Conservation (phyloP, 805 yeast genomes). For the Lachancea lanzarotensis region DNA sequence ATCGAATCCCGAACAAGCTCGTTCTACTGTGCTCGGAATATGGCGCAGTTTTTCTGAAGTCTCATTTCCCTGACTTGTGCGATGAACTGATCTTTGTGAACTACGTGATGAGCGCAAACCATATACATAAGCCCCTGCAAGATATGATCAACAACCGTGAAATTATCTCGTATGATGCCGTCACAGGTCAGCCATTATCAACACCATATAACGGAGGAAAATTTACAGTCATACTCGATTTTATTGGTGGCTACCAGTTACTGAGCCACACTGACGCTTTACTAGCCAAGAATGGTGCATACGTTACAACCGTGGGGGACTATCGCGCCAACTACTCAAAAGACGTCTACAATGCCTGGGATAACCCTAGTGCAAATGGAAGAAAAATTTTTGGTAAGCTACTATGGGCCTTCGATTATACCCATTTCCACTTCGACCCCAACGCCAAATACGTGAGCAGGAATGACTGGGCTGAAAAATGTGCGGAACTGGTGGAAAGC, state of each 20-base stretch:
- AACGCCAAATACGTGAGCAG: constrained; percentile 23
- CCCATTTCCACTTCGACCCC: constrained; percentile 33
- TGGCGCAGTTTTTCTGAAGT: constrained; percentile 39
- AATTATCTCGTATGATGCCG: constrained; percentile 29
- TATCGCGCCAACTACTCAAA: constrained; percentile 35
- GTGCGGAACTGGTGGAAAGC: constrained; percentile 40
- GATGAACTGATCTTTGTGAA: constrained; percentile 36
- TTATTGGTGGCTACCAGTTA: constrained; percentile 60
- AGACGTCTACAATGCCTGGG: constrained; percentile 34
- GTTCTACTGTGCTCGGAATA: constrained; percentile 52
- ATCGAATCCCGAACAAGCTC: constrained; percentile 44
- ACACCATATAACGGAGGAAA: constrained; percentile 35
- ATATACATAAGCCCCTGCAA: constrained; percentile 27
- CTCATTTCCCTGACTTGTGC: constrained; percentile 35
- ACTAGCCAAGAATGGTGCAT: constrained; percentile 46
- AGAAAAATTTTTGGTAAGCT: constrained; percentile 33
- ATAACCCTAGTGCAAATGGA: constrained; percentile 31
- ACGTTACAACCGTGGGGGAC: constrained; percentile 61
- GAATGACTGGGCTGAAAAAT: constrained; percentile 37
- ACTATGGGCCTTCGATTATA: constrained; percentile 35
- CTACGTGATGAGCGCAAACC: constrained; percentile 29
- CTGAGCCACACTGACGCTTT: constrained; percentile 37
- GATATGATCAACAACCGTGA: constrained; percentile 31
- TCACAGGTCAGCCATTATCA: constrained; percentile 21
- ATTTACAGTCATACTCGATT: constrained; percentile 64